These are phyloP conservation scores for Morella rubra DNA, from an alignment of 306 rosid species.

Conservation along the genomic window DNA sequence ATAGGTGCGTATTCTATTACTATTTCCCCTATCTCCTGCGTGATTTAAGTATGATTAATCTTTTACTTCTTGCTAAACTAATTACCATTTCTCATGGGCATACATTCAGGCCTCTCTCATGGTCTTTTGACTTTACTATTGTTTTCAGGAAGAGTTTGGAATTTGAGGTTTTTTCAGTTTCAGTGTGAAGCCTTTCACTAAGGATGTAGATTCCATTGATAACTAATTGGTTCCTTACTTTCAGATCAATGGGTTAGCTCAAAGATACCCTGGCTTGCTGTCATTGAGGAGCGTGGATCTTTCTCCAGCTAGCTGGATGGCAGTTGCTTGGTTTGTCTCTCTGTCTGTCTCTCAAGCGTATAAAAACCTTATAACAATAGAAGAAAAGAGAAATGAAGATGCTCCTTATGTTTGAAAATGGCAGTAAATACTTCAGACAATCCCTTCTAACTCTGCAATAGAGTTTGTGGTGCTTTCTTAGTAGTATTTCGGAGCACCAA, in stretches of 20 bases:
- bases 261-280: constrained; percentile 84
- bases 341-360: neutral
- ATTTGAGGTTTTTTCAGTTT: constrained; percentile 23
- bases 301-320: constrained; percentile 99
- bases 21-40: constrained; percentile 8
- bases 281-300: constrained; percentile 92
- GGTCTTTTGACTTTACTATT: constrained; percentile 26
- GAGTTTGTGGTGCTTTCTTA: neutral
- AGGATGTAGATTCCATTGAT: constrained; percentile 26
- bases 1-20: neutral
- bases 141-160: constrained; percentile 21
- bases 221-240: constrained; percentile 21
- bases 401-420: neutral
- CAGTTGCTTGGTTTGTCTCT: constrained; percentile 73
- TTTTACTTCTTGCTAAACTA: constrained; percentile 1
- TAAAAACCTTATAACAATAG: neutral
- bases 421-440: neutral
- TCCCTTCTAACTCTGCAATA: neutral
- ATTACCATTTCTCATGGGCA: constrained; percentile 27
- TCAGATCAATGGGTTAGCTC: constrained; percentile 73
- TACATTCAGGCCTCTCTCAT: constrained; percentile 35
- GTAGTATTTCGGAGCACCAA: neutral
- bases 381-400: neutral
- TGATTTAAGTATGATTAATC: neutral
- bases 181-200: neutral